Percentiles rank a stretch among this genome's conserved stretches.
Conservation (phyloP, 371 early-diverging fungal species). For the Apophysomyces sp. region DNA sequence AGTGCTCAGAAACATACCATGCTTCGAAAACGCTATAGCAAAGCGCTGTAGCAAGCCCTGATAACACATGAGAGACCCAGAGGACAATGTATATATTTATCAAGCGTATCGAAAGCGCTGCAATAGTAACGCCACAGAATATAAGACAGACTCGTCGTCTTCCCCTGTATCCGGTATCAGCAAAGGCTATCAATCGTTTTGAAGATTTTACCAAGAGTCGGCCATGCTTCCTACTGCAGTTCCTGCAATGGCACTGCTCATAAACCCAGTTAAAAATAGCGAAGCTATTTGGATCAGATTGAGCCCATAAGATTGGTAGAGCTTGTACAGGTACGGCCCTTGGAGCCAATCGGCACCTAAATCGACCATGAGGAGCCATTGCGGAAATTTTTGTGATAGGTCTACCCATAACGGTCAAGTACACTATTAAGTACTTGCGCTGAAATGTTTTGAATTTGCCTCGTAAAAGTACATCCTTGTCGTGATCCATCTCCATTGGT, state of each 20-base stretch:
- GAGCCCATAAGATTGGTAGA: slow-evolving; percentile 67
- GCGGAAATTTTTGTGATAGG: neutral
- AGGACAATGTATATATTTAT: slow-evolving; percentile 51
- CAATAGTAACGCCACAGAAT: slow-evolving; percentile 61
- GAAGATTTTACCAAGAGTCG: slow-evolving; percentile 63
- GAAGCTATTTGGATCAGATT: slow-evolving; percentile 61
- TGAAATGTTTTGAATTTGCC: slow-evolving; percentile 31
- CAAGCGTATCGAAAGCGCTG: slow-evolving; percentile 59
- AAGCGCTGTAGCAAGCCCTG: slow-evolving; percentile 70
- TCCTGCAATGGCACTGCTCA: slow-evolving; percentile 73
- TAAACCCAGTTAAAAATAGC: slow-evolving; percentile 73
- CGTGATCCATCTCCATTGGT: neutral
- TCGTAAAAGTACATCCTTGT: neutral
- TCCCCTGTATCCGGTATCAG: slow-evolving; percentile 49
- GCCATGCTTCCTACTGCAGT: slow-evolving; percentile 72
- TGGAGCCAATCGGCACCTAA: slow-evolving; percentile 77
- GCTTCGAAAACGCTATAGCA: slow-evolving; percentile 78
- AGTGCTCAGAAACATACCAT: slow-evolving; percentile 79
- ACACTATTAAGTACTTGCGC: slow-evolving; percentile 58
- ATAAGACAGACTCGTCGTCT: slow-evolving; percentile 61
- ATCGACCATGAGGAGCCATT: neutral
- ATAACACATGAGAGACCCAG: slow-evolving; percentile 63
- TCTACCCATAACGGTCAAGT: slow-evolving; percentile 64
- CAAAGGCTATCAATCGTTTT: neutral
- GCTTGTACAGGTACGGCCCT: slow-evolving; percentile 70